Conservation (phyloP, 148 eudicot species). For the Hydrangea macrophylla region DNA sequence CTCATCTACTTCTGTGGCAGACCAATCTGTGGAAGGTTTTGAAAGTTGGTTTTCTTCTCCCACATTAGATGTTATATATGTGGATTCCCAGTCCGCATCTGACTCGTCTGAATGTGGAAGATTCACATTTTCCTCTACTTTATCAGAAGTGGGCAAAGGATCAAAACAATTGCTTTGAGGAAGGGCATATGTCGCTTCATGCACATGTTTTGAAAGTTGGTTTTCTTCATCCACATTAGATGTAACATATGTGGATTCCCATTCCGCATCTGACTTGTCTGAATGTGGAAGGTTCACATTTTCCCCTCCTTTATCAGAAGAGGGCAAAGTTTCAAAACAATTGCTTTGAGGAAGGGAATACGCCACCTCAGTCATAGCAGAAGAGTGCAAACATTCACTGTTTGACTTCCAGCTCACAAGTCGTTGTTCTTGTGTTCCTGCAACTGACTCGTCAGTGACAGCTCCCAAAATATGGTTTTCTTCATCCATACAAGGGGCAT, state of each 20-base stretch:
- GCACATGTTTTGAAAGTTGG: too few relatives aligned
- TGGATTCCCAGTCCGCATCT: constrained; percentile 21
- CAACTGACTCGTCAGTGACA: neutral
- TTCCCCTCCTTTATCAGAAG: constrained; percentile 16
- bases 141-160: constrained; percentile 9
- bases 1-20: neutral
- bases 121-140: constrained; percentile 11
- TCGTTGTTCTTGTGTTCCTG: constrained; percentile 10
- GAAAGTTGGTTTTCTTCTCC: constrained; percentile 13
- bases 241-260: neutral
- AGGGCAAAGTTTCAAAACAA: constrained; percentile 7
- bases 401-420: constrained; percentile 8
- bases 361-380: constrained; percentile 12
- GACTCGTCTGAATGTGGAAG: constrained; percentile 15
- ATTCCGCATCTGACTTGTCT: neutral
- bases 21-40: constrained; percentile 14
- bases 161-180: neutral
- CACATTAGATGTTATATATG: neutral
- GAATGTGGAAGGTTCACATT: neutral
- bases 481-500: constrained; percentile 4
- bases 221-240: too few relatives aligned
- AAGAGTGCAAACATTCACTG: neutral
- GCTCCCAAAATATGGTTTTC: constrained; percentile 12
- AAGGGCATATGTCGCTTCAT: constrained; percentile 5
- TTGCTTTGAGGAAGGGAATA: neutral